Conservation (phyloP, 208 protist species). For the Leishmania tropica region DNA sequence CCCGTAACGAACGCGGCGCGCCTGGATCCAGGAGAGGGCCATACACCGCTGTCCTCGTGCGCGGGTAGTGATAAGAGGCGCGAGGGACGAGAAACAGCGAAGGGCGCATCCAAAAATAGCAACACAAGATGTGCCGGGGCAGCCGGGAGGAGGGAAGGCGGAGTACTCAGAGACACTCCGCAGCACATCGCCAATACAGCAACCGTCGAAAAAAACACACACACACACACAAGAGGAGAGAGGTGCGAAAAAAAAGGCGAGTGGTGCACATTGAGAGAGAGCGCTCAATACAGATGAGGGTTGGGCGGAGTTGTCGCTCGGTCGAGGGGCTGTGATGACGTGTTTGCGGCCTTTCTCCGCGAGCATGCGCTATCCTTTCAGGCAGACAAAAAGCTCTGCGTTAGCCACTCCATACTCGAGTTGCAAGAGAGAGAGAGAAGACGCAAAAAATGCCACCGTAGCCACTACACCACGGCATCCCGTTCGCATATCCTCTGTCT, state of each 20-base stretch:
- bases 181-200: neutral
- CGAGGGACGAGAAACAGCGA: neutral
- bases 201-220: neutral
- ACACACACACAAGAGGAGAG: neutral
- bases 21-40: too few relatives aligned
- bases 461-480: neutral
- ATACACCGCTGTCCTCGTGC: neutral
- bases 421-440: neutral
- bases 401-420: neutral
- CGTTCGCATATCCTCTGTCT: neutral
- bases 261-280: too few relatives aligned
- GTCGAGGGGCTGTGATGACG: too few relatives aligned
- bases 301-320: too few relatives aligned
- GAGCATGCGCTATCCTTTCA: neutral
- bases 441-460: neutral
- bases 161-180: neutral
- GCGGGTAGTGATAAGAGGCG: neutral
- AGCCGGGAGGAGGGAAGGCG: neutral
- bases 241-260: neutral
- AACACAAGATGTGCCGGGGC: neutral
- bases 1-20: neutral
- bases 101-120: neutral
- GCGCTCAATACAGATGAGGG: too few relatives aligned
- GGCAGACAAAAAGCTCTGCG: neutral
- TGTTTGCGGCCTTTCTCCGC: neutral